Percentiles rank a stretch among this genome's conserved stretches.
phyloP scores from a whole-genome alignment of 2,329 filamentous ascomycete genomes.

The Thielaviopsis punctulata region DNA sequence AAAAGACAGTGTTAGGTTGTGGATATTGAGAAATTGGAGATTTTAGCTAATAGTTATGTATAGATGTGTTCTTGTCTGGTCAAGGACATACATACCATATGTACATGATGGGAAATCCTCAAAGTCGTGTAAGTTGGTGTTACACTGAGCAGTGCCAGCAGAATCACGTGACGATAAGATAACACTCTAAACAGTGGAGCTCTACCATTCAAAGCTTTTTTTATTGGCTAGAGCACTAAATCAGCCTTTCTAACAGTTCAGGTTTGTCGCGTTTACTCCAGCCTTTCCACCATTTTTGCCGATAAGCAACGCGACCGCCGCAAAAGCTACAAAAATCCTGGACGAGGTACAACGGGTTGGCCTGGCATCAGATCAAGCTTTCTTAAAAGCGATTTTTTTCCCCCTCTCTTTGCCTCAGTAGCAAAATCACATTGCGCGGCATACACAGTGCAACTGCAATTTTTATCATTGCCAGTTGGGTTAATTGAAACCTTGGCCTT shows the following conservation, averaged over 20 bases:
- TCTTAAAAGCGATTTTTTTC: neutral
- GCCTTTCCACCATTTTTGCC: conserved; percentile 5
- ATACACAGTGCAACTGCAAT: neutral
- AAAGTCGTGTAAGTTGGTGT: neutral
- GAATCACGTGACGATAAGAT: conserved; percentile 2
- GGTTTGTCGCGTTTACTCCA: conserved; percentile 9
- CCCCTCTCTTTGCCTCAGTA: neutral
- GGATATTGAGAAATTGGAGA: too few species aligned
- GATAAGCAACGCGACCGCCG: neutral
- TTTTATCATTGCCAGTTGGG: neutral
- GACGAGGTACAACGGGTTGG: neutral
- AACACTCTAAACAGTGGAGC: neutral
- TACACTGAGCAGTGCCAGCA: neutral
- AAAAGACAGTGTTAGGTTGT: too few species aligned
- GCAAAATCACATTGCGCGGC: neutral
- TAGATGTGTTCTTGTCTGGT: too few species aligned
- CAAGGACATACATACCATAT: too few species aligned
- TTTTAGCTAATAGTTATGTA: too few species aligned
- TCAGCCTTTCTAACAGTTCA: conserved; percentile 9
- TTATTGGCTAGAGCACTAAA: conserved; percentile 10
- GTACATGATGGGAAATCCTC: too few species aligned
- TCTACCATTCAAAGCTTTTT: neutral
- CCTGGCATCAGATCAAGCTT: neutral
- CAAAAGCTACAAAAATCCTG: neutral
- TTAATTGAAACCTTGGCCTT: neutral